Base-by-base conservation (phyloP, 2,329 filamentous ascomycete genomes). In the Fusarium keratoplasticum region DNA sequence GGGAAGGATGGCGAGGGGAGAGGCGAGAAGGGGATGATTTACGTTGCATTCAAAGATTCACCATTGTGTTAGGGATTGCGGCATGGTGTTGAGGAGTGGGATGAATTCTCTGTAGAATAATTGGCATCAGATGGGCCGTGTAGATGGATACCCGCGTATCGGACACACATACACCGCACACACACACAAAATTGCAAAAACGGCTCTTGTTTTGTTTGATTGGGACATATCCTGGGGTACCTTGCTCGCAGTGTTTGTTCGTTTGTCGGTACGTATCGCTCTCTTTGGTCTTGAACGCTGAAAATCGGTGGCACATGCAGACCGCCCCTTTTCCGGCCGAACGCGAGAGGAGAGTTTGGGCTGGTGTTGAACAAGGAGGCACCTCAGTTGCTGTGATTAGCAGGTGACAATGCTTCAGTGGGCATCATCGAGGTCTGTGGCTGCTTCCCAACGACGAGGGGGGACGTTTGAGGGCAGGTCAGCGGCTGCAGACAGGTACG, bases 1-100 rank as follows among this genome's bases (percentile, higher is more conserved):
- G 31, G 8, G n/a, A 31, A 35, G 52, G 36, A 33, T 29, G 40
- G 10, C 10, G 55, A 27, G 57, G 47, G 40, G 61, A 54, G 52
- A 57, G 27, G 29, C 16, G 33, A 55, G 44, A 44, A 35, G 44
- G 27, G 16, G 58, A 33, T 42, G 20, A 31, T 57, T 60, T 71
- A 35, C 55, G 44, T 42, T 67, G 42, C 58, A 63, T 61, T 61
- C 61, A 61, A 58, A 38, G 50, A 50, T 66, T 42, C 47, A 50
- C 47, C 52, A 50, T 64, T 62, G 38, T 63, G 64, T 65, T 58
- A 66, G 73, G 60, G 68, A 59, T 47, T 11, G 33, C 33, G 60
- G 73, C 73, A 70, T 62, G 71, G 76, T 72, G 75, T 78, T 75
- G 70, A 69, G 67, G 72, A 71, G 73, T 71, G 61, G 64, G 71